Conservation (phyloP, 1,284 basidiomycete species). For the Austropuccinia psidii region DNA sequence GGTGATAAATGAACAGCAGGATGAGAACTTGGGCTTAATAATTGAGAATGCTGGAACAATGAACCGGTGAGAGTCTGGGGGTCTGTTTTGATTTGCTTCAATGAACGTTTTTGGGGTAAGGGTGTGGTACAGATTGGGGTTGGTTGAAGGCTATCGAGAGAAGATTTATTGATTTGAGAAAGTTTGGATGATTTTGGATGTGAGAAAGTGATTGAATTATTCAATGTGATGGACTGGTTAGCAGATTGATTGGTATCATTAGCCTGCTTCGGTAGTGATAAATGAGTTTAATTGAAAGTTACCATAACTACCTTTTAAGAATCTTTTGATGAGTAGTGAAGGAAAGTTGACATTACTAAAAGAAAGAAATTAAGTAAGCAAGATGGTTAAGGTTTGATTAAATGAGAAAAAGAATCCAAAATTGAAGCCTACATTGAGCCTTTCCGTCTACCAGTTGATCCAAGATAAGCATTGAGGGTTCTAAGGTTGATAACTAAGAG, state of each 20-base stretch:
- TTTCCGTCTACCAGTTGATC: slow-evolving; percentile 22
- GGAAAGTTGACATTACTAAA: slow-evolving; percentile 41
- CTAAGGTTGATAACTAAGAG: slow-evolving; percentile 30
- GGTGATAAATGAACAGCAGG: too few relatives aligned
- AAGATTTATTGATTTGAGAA: too few relatives aligned
- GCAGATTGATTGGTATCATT: slow-evolving; percentile 36
- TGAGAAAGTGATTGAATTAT: too few relatives aligned
- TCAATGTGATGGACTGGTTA: too few relatives aligned
- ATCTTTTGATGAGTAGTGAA: slow-evolving; percentile 42
- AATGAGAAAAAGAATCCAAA: neutral
- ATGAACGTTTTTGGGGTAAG: too few relatives aligned
- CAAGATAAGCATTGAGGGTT: slow-evolving; percentile 11
- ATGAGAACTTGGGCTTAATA: too few relatives aligned
- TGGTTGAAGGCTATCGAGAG: too few relatives aligned
- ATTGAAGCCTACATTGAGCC: slow-evolving; percentile 24
- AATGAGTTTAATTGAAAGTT: slow-evolving; percentile 41
- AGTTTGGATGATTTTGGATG: too few relatives aligned
- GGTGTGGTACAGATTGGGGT: too few relatives aligned
- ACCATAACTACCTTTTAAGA: slow-evolving; percentile 38
- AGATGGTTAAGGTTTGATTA: neutral
- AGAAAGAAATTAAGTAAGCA: neutral
- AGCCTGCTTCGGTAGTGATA: slow-evolving; percentile 42
- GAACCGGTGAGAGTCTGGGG: too few relatives aligned
- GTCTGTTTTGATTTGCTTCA: too few relatives aligned
- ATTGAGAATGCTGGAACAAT: too few relatives aligned